phyloP scores from a whole-genome alignment of 208 protist genomes.

The Leishmania amazonensis region DNA sequence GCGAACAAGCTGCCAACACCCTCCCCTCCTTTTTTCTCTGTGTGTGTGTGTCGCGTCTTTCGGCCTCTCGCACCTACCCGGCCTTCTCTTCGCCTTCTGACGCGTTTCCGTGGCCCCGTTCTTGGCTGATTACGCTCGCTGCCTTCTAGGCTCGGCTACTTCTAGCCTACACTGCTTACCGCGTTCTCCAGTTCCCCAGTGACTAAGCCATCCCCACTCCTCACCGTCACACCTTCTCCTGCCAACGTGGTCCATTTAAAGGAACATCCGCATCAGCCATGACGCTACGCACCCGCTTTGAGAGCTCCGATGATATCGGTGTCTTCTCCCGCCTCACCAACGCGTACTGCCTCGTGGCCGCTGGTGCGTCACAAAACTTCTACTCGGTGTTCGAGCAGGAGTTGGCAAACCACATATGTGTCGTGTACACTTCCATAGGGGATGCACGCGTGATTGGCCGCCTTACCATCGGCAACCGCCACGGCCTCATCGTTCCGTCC shows the following conservation, averaged over 20 bases:
- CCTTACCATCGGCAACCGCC: conserved; percentile 97
- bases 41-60: background rate
- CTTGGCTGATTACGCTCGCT: background rate
- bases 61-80: background rate
- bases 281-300: conserved; percentile 97
- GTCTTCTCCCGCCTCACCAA: conserved; percentile 99
- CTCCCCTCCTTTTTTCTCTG: too few relatives aligned
- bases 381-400: conserved; percentile 99
- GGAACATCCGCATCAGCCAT: conserved; percentile 35
- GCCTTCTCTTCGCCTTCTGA: background rate
- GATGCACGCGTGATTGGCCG: conserved; percentile 97
- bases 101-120: background rate
- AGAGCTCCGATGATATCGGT: conserved; percentile 99
- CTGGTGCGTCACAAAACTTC: conserved; percentile 98
- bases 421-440: conserved; percentile 97
- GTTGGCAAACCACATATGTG: conserved; percentile 98
- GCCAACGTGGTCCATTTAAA: background rate
- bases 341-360: conserved; percentile 98
- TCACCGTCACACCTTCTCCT: background rate
- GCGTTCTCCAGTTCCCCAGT: background rate
- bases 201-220: background rate
- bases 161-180: too few relatives aligned
- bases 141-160: background rate
- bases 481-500: conserved; percentile 98
- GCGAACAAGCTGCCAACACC: background rate